Conservation (phyloP, 164 flowering plant genomes). For the Macadamia tetraphylla region DNA sequence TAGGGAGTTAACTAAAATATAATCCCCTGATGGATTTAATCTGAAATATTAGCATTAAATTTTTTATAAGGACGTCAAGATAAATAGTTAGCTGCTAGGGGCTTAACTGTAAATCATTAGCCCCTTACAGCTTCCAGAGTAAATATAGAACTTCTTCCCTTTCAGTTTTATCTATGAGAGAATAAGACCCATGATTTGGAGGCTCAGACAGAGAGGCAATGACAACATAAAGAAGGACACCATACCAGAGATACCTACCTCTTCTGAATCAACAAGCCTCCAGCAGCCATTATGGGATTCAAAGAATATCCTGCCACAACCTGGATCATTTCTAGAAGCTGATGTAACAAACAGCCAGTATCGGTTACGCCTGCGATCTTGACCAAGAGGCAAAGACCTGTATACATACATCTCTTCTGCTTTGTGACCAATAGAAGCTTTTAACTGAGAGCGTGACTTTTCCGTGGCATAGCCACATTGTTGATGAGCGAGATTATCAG, state of each 20-base stretch:
- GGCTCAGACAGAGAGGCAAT: no score
- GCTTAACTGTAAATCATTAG: no score
- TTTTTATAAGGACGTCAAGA: no score
- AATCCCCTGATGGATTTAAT: no score
- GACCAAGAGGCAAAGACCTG: slow-evolving; percentile 88
- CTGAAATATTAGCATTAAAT: no score
- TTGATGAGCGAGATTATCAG: slow-evolving; percentile 41
- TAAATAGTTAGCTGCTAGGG: no score
- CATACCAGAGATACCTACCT: slow-evolving; percentile 36
- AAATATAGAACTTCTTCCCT: no score
- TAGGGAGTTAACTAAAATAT: no score
- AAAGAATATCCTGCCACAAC: slow-evolving; percentile 72
- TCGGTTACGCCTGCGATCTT: slow-evolving; percentile 80
- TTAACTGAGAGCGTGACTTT: slow-evolving; percentile 67
- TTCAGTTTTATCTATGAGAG: no score
- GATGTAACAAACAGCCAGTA: slow-evolving; percentile 87
- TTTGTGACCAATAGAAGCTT: slow-evolving; percentile 63
- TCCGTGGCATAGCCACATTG: slow-evolving; percentile 53
- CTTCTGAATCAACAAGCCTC: slow-evolving; percentile 83
- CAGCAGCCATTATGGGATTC: slow-evolving; percentile 67
- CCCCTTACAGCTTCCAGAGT: no score
- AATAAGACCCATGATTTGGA: no score
- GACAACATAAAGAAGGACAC: no score
- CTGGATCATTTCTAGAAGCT: slow-evolving; percentile 69
- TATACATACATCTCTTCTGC: slow-evolving; percentile 85